Percentiles rank a stretch among this genome's conserved stretches.
Conservation (phyloP, 352 stramenopile species). For the Globisporangium parvum region DNA sequence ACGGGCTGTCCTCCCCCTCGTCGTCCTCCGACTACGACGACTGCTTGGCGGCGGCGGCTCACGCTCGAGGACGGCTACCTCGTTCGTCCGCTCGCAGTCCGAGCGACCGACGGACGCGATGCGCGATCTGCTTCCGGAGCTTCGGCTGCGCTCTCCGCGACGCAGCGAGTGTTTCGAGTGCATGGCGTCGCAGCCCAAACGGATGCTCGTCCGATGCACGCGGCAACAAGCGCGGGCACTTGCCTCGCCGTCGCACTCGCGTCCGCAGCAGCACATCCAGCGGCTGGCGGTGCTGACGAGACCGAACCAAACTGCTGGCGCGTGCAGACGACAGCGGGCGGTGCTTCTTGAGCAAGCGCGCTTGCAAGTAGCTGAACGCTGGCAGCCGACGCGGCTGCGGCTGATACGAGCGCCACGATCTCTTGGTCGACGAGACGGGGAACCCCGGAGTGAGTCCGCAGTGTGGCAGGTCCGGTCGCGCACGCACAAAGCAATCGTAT, state of each 20-base stretch:
- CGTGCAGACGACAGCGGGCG: conserved; percentile 13
- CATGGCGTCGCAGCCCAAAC: not conserved
- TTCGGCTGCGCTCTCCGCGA: not conserved
- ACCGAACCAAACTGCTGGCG: conserved; percentile 14
- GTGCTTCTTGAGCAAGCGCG: conserved; percentile 15
- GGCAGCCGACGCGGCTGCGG: not conserved
- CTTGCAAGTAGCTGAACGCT: conserved; percentile 19
- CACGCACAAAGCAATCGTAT: conserved; percentile 19
- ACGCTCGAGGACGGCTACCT: no score
- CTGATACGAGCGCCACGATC: no score
- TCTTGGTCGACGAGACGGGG: not conserved
- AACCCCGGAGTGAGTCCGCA: conserved; percentile 6
- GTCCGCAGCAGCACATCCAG: conserved; percentile 3
- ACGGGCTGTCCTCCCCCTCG: no score
- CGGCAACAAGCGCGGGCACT: not conserved
- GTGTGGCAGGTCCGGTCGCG: conserved; percentile 15
- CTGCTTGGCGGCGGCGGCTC: no score
- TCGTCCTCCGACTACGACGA: no score
- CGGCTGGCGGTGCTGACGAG: conserved; percentile 3
- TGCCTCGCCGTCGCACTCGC: not conserved
- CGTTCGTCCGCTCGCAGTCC: no score
- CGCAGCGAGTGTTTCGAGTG: conserved; percentile 2
- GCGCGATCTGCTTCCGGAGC: not conserved
- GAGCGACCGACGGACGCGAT: not conserved
- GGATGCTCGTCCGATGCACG: not conserved